phyloP scores from a whole-genome alignment of 2,329 filamentous ascomycete species.

The Elsinoe batatas region DNA sequence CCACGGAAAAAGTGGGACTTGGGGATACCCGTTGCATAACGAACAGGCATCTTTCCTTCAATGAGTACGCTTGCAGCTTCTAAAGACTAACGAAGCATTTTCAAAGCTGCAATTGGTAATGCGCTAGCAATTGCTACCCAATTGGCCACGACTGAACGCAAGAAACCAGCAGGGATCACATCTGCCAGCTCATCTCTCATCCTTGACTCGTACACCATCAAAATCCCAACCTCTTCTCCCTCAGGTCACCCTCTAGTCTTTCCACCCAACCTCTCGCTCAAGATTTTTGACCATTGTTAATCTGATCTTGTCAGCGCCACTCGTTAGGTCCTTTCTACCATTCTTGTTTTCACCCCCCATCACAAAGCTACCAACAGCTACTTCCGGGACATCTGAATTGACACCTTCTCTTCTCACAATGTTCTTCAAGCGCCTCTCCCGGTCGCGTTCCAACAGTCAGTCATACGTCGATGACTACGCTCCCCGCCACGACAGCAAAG shows the following conservation, averaged over 20 bases:
- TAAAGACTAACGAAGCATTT: neutral
- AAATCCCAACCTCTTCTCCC: constrained; percentile 4
- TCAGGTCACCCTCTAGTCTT: neutral
- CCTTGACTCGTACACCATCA: constrained; percentile 4
- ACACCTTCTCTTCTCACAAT: constrained; percentile 23
- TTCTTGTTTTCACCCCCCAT: constrained; percentile 3
- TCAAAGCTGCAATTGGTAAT: neutral
- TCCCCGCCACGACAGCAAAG: constrained; percentile 32
- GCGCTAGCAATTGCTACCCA: neutral
- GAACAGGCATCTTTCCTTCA: no score
- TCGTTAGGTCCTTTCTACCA: constrained; percentile 2
- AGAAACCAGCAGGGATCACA: neutral
- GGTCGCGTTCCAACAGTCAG: constrained; percentile 37
- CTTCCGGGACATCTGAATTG: constrained; percentile 1
- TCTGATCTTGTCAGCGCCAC: constrained; percentile 4
- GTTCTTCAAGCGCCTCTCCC: constrained; percentile 41
- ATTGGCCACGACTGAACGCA: neutral
- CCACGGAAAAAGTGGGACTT: neutral
- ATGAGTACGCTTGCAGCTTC: no score
- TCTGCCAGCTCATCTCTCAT: constrained; percentile 1
- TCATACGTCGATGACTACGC: constrained; percentile 40
- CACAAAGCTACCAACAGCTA: neutral
- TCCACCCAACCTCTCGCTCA: constrained; percentile 11
- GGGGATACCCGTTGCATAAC: neutral
- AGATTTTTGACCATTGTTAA: constrained; percentile 7